Base-by-base conservation (phyloP, 495 filamentous ascomycete species). In the Penicillium soppii region DNA sequence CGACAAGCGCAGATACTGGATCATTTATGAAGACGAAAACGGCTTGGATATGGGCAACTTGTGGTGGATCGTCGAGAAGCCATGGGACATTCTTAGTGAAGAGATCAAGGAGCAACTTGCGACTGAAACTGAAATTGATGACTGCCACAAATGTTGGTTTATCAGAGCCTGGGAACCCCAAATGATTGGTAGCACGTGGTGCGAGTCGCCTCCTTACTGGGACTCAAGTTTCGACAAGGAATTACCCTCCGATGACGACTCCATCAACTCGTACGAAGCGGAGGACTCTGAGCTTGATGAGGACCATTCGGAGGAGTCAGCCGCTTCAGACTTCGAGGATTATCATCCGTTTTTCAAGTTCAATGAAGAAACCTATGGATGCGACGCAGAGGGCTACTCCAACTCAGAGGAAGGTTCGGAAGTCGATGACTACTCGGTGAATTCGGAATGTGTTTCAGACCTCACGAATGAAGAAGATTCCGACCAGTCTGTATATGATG, bases 21-120 rank as follows among this genome's bases (percentile, higher is more conserved):
- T 53, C 20, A 37, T 53, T 13, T 7, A 29, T 2, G 49, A 46
- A 19, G 20, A 38, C 5, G 16, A 44, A 32, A 19, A 16, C 0
- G 35, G 7, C 32, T 8, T 15, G 8, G 17, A 37, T 7, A 13
- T 39, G 30, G 10, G 19, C 12, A 20, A 39, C 10, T 25, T 25
- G 50, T 46, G 42, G 45, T 54, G 52, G 52, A 37, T 54, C n/a
- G 46, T 50, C 27, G 46, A 54, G 15, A 54, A 50, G 27, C 47
- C 50, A 47, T 20, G 13, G 37, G 44, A 54, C 9, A n/a, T 54
- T 50, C 35, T 50, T 10, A 43, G 47, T 3, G 36, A 54, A 13
- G 44, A 36, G 15, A 9, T 42, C 23, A 35, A 43, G 37, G 16
- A 2, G n/a, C 25, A 49, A 13, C 21, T 54, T 5, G 12, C 12